Base-by-base conservation (phyloP, 495 filamentous ascomycete genomes). In the Aspergillus hancockii region DNA sequence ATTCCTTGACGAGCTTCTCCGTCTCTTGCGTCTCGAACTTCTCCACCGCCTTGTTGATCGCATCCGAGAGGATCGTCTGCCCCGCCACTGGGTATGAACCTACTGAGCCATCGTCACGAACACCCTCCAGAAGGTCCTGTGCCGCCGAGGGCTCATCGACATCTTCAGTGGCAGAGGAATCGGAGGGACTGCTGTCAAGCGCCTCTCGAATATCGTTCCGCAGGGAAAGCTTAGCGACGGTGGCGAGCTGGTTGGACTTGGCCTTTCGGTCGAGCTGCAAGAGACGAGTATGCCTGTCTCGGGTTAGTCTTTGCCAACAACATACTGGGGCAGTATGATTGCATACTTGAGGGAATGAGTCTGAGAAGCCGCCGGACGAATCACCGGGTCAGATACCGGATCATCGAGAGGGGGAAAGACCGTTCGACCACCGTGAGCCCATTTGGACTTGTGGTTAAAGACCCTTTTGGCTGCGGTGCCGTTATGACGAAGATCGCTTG, bases 1-100 rank as follows among this genome's bases (percentile, higher is more conserved):
- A 86, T 63, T 85, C 82, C 70, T 80, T 81, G 66, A 84, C 75
- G 22, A 85, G 67, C 69, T 81, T 81, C 67, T 82, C 83, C 3
- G 77, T 84, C 66, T 80, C 76, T 58, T 78, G 75, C 40, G 74
- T 79, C 68, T 86, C 83, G 58, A 75, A 86, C 55, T 75, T 78
- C 70, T 83, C 77, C 23, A 85, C 76, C 3, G 83, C 83, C 70
- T 81, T 75, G 50, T 71, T 77, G 18, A 86, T 70, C 6, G 83
- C 82, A 10, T 71, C 71, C 19, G 75, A 75, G 30, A 86, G 75
- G 59, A 85, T 78, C 54, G 81, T 81, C 65, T 82, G 81, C 9
- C 83, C 83, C 1, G 74, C 64, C 8, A 73, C 73, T 54, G 83
- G 81, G 67, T 74, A 85, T 28, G 77, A 79, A 62, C 78, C 77